phyloP scores from a whole-genome alignment of 768 basidiomycete species.

The Suillus lakei region DNA sequence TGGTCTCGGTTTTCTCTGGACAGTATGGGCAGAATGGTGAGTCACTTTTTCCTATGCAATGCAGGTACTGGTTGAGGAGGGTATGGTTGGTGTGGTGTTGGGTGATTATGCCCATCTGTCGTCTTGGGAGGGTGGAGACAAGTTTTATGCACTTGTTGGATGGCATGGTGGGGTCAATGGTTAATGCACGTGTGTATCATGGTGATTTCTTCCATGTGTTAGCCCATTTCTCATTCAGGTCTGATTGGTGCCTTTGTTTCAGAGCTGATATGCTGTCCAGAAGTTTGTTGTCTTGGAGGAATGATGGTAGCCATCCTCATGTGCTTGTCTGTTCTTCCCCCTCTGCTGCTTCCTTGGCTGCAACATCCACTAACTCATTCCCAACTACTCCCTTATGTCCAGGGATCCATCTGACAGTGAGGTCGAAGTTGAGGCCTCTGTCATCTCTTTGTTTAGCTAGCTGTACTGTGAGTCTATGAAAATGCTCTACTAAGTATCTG shows the following conservation, averaged over 20 bases:
- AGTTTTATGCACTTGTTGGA: conserved; percentile 6
- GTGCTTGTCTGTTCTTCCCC: neutral
- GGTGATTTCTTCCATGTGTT: neutral
- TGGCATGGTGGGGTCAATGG: neutral
- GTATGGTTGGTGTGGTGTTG: conserved; percentile 38
- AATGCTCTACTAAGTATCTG: conserved; percentile 12
- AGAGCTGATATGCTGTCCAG: neutral
- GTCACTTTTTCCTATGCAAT: conserved; percentile 27
- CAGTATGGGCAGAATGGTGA: conserved; percentile 33
- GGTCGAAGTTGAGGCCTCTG: neutral
- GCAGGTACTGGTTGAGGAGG: conserved; percentile 36
- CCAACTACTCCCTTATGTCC: conserved; percentile 21
- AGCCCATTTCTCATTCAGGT: neutral
- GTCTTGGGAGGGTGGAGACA: conserved; percentile 10
- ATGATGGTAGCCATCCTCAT: neutral
- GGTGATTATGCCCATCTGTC: conserved; percentile 26
- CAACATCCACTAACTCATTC: conserved; percentile 23
- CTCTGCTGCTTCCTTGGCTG: conserved; percentile 27
- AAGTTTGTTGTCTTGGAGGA: neutral
- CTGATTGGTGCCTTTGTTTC: neutral
- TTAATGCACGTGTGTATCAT: neutral
- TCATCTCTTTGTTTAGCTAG: neutral
- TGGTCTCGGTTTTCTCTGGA: conserved; percentile 25
- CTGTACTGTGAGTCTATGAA: neutral
- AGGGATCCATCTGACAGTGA: conserved; percentile 19